Conservation (phyloP, 768 basidiomycete species). For the Kwoniella bestiolae region DNA sequence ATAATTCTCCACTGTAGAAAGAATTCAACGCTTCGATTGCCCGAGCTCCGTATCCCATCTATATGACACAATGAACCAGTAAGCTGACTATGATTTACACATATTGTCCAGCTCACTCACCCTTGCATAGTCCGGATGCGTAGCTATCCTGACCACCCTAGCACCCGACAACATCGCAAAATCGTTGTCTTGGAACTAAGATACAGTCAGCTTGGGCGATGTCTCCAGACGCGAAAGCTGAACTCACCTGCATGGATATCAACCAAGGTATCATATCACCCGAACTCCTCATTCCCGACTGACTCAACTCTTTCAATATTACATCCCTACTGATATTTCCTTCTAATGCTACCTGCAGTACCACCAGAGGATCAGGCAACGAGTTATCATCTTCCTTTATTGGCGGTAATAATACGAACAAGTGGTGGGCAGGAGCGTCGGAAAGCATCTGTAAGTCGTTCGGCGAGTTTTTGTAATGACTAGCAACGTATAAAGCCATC, state of each 20-base stretch:
- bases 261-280: slow-evolving; percentile 99
- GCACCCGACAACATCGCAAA: slow-evolving; percentile 92
- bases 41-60: slow-evolving; percentile 97
- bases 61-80: background rate
- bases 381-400: slow-evolving; percentile 86
- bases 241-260: slow-evolving; percentile 69
- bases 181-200: slow-evolving; percentile 89
- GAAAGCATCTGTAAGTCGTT: slow-evolving; percentile 97
- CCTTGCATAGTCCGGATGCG: slow-evolving; percentile 91
- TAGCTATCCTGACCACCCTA: slow-evolving; percentile 87
- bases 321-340: slow-evolving; percentile 84
- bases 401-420: slow-evolving; percentile 93
- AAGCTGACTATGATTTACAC: background rate
- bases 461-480: slow-evolving; percentile 98
- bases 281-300: slow-evolving; percentile 75
- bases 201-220: background rate
- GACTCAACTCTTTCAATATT: slow-evolving; percentile 81
- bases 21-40: slow-evolving; percentile 83
- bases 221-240: too few relatives aligned
- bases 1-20: slow-evolving; percentile 91
- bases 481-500: slow-evolving; percentile 97
- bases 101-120: slow-evolving; percentile 61
- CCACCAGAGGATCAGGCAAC: slow-evolving; percentile 92
- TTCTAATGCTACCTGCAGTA: slow-evolving; percentile 93
- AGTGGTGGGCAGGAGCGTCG: slow-evolving; percentile 94